Percentiles rank a stretch among this genome's conserved stretches.
Evolutionary conservation across 2,329 filamentous ascomycete species (phyloP).

Genomic region (Sclerotinia subarctica): DNA sequence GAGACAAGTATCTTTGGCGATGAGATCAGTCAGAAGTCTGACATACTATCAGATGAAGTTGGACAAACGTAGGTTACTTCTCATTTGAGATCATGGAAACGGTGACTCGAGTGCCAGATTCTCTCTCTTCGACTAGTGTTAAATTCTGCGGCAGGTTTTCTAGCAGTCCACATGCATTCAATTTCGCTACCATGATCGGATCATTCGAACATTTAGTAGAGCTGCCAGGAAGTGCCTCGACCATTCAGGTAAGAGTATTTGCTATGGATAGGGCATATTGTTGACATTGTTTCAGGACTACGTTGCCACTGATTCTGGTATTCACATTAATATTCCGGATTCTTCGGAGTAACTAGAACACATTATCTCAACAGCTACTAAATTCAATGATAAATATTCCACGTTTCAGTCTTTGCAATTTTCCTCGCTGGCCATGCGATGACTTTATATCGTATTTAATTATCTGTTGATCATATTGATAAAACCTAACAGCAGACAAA

Average conservation of each 20-base stretch:
- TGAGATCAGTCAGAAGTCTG: constrained; percentile 1
- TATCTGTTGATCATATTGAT: neutral
- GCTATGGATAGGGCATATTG: neutral
- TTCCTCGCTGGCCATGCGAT: neutral
- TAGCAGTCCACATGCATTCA: constrained; percentile 5
- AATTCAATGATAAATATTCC: neutral
- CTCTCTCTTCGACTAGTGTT: neutral
- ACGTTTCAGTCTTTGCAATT: neutral
- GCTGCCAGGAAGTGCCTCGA: constrained; percentile 9
- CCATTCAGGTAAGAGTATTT: neutral
- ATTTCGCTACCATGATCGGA: constrained; percentile 14
- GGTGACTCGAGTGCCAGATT: neutral
- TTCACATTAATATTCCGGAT: neutral
- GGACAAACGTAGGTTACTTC: constrained; percentile 4
- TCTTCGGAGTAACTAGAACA: neutral
- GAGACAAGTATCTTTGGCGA: neutral
- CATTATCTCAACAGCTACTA: neutral
- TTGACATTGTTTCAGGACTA: constrained; percentile 8
- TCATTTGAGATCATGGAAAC: neutral
- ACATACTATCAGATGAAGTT: constrained; percentile 4
- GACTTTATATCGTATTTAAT: neutral
- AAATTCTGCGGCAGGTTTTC: constrained; percentile 1
- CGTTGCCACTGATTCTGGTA: neutral
- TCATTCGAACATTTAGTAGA: constrained; percentile 14
- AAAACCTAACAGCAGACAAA: neutral